Evolutionary conservation across 2,329 filamentous ascomycete species (phyloP).

Genomic region (Aureobasidium subglaciale): DNA sequence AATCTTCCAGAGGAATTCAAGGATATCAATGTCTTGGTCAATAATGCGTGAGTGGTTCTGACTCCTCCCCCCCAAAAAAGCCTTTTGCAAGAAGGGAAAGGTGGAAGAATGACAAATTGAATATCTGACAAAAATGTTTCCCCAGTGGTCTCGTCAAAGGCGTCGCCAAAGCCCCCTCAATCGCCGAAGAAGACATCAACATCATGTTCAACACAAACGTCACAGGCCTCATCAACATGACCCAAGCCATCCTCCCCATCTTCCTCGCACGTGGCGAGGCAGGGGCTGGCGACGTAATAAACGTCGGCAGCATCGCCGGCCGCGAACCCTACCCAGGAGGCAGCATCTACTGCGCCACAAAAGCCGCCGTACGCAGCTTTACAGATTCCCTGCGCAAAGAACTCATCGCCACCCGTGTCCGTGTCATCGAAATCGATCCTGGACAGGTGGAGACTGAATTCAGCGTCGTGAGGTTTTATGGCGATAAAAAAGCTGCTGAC

Average conservation of each 20-base stretch:
- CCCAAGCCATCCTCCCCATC: conserved; percentile 77
- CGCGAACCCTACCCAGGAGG: conserved; percentile 79
- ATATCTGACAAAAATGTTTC: neutral
- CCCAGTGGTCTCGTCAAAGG: conserved; percentile 79
- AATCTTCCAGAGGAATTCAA: conserved; percentile 73
- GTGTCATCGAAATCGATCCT: conserved; percentile 83
- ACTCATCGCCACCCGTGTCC: conserved; percentile 69
- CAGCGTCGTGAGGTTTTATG: conserved; percentile 78
- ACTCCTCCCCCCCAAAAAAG: too few species aligned
- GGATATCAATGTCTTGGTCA: conserved; percentile 82
- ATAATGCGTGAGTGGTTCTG: conserved; percentile 85
- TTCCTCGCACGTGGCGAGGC: conserved; percentile 64
- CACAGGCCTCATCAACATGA: conserved; percentile 91
- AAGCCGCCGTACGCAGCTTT: conserved; percentile 80
- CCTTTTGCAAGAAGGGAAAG: neutral
- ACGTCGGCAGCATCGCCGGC: conserved; percentile 87
- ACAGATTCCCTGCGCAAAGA: conserved; percentile 78
- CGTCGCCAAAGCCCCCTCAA: conserved; percentile 76
- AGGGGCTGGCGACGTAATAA: conserved; percentile 88
- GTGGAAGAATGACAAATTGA: neutral
- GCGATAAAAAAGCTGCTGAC: conserved; percentile 83
- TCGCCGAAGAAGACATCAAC: conserved; percentile 72
- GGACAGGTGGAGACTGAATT: conserved; percentile 95
- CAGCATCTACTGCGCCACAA: conserved; percentile 87
- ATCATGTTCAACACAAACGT: conserved; percentile 92